These are phyloP conservation scores for Saururus chinensis DNA, from an alignment of 164 flowering plant species.

Conservation along the genomic window DNA sequence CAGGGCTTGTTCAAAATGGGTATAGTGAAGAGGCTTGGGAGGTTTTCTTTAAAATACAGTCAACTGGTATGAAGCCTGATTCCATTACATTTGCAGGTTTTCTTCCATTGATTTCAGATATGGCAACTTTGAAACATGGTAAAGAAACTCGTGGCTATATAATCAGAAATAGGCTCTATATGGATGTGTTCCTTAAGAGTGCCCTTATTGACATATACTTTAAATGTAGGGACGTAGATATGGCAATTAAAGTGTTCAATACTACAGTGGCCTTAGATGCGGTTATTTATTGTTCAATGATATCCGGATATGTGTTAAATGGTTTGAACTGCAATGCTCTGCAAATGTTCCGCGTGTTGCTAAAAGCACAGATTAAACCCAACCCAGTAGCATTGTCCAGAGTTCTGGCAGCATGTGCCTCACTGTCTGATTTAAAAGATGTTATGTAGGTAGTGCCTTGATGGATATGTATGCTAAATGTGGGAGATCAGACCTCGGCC, in stretches of 20 bases:
- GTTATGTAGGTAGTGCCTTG: slow-evolving; percentile 58
- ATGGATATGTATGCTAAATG: slow-evolving; percentile 86
- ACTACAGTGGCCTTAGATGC: slow-evolving; percentile 31
- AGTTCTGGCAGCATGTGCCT: slow-evolving; percentile 62
- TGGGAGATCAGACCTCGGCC: slow-evolving; percentile 66
- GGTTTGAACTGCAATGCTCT: slow-evolving; percentile 51
- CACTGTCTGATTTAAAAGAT: slow-evolving; percentile 31
- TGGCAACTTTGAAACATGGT: slow-evolving; percentile 27
- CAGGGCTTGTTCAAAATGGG: slow-evolving; percentile 59
- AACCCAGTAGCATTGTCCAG: slow-evolving; percentile 59
- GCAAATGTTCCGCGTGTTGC: slow-evolving; percentile 32
- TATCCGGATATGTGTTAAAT: slow-evolving; percentile 70
- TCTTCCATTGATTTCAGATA: slow-evolving; percentile 50
- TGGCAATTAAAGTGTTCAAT: slow-evolving; percentile 44
- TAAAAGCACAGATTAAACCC: slow-evolving; percentile 36
- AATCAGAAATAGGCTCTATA: slow-evolving; percentile 34
- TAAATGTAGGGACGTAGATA: slow-evolving; percentile 55
- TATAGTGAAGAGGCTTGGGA: slow-evolving; percentile 33
- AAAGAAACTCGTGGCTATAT: slow-evolving; percentile 67
- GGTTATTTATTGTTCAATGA: slow-evolving; percentile 65
- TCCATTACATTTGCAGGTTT: slow-evolving; percentile 62
- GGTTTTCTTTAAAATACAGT: slow-evolving; percentile 46
- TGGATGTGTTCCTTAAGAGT: slow-evolving; percentile 58
- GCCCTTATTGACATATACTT: slow-evolving; percentile 73
- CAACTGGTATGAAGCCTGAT: slow-evolving; percentile 50